Base-by-base conservation (phyloP, 1,139 yeast genomes). In the Taphrina betulina region DNA sequence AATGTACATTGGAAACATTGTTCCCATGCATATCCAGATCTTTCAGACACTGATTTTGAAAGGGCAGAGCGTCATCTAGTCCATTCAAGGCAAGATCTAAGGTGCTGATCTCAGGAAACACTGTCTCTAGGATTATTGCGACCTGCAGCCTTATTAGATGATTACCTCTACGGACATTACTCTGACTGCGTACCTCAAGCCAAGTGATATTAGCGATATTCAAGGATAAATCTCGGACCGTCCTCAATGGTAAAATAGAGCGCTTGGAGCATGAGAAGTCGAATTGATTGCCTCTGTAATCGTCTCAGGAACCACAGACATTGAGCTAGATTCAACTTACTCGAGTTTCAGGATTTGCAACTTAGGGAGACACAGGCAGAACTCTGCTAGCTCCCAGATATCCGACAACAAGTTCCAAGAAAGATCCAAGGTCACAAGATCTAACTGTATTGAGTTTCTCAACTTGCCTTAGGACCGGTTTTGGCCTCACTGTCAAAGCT, bases 221-320 rank as follows among this genome's bases (percentile, higher is more conserved):
- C 45, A 41, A 26, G n/a, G 20, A 14, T 24, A 41, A 28, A 14
- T 26, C 45, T 19, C 12, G 19, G 7, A 41, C 35, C 7, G 43
- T 8, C n/a, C n/a, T n/a, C n/a, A n/a, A n/a, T n/a, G n/a, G n/a
- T n/a, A n/a, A n/a, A n/a, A n/a, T n/a, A n/a, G n/a, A n/a, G n/a
- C n/a, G n/a, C n/a, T n/a, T n/a, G n/a, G n/a, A n/a, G n/a, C n/a
- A n/a, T n/a, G n/a, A n/a, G n/a, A n/a, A 16, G 7, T 5, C 16
- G 33, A 50, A 50, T 17, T 46, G 29, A 26, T 50, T 50, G 33
- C 54, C 54, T 12, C 53, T 48, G 16, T 24, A 8, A 12, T 14
- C 20, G 23, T n/a, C 7, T 22, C 16, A 14, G 5, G 17, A 23
- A 12, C 3, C 17, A 16, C 17, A 22, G 37, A 33, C 29, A 19